Conservation (phyloP, 2,329 filamentous ascomycete species). For the Magnaporthales sp. region DNA sequence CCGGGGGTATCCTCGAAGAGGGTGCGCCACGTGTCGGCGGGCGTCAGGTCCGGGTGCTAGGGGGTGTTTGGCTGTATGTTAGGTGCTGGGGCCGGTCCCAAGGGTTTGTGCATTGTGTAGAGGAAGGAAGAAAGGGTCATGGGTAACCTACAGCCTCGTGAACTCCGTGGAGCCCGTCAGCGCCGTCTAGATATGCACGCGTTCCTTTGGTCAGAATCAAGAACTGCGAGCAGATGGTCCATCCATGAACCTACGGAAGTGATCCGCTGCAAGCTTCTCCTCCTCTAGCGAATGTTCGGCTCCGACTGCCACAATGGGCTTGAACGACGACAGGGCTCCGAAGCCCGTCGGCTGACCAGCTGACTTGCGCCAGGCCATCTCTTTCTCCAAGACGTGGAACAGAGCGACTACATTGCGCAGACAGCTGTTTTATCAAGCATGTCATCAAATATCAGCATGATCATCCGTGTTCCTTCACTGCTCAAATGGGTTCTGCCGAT, state of each 20-base stretch:
- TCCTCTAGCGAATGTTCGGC: conserved; percentile 80
- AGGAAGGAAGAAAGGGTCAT: background rate
- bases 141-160: conserved; percentile 42
- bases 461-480: conserved; percentile 5
- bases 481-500: background rate
- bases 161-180: conserved; percentile 69
- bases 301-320: conserved; percentile 80
- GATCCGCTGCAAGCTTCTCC: conserved; percentile 69
- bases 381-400: conserved; percentile 87
- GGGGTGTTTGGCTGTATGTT: background rate
- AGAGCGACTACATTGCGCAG: conserved; percentile 81
- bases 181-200: conserved; percentile 45
- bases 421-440: conserved; percentile 46
- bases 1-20: conserved; percentile 44
- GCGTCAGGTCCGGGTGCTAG: conserved; percentile 61
- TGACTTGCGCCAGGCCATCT: conserved; percentile 71
- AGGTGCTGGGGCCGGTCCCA: background rate
- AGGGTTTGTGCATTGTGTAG: background rate
- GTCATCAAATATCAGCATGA: background rate
- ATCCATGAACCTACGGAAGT: conserved; percentile 61
- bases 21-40: conserved; percentile 64
- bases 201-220: background rate
- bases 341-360: conserved; percentile 63
- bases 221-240: background rate
- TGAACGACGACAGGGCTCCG: conserved; percentile 59